Evolutionary conservation across 371 early-diverging fungal genomes (phyloP), one percentile per base, ranked within the genome.

Genomic region (Syncephalis plumigaleata): DNA sequence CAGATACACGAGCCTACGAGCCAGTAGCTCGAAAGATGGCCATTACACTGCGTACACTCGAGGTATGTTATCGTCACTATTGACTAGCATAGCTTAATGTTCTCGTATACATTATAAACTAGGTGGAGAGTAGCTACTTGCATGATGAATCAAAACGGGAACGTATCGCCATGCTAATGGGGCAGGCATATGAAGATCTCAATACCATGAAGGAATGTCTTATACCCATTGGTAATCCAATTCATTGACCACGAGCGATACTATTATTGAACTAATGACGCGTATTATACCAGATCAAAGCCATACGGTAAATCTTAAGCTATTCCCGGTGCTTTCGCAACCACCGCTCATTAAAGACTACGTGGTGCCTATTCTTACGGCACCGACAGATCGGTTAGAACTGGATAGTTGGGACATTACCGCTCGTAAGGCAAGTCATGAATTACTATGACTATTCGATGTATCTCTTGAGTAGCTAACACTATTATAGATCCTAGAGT

Each of bases 171-270:
- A 80, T 81, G 49, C 70, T 87, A 71, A 81, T 91, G 53, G 87
- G 86, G 44, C 87, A 91, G 49, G 51, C 88, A 15, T 63, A 82
- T 49, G 87, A 91, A 55, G 87, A 87, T 58, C 61, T 88, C 25
- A 88, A 88, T 51, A 74, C 73, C 39, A 84, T 86, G 53, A 72
- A 78, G 42, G 91, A 91, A 66, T 85, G 85, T 51, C 84, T 82
- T 54, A 87, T 91, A 24, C 77, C 85, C 8, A 79, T 90, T 20
- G 77, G 87, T 87, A 68, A 57, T 66, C 54, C 39, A 9, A 16
- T 48, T 13, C 22, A 20, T 36, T 13, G 23, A 24, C 11, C 17
- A 16, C 7, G 2, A 37, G 2, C 26, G 27, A 16, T n/a, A 26
- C 44, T 13, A n/a, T 21, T 23, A 17, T 15, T 7, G 4, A 7